These are phyloP conservation scores for Exophiala alcalophila DNA, from an alignment of 2,329 filamentous ascomycete genomes.

Conservation along the genomic window DNA sequence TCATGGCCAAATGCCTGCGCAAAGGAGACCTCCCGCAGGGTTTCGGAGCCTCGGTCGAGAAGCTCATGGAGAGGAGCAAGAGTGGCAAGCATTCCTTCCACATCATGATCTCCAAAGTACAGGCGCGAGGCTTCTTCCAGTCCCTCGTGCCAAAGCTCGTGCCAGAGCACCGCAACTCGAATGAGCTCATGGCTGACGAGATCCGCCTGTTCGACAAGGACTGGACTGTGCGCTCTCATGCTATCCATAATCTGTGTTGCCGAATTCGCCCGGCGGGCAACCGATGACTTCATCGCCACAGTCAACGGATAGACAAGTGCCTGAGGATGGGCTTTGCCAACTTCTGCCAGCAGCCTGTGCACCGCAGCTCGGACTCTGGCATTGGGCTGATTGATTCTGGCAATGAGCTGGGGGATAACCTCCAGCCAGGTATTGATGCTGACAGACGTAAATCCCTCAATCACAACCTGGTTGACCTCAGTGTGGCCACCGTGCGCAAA, in stretches of 20 bases:
- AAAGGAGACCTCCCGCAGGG: constrained; percentile 92
- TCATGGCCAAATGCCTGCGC: constrained; percentile 96
- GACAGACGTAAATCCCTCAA: constrained; percentile 84
- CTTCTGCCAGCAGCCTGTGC: constrained; percentile 85
- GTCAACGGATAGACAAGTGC: constrained; percentile 95
- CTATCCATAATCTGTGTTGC: constrained; percentile 95
- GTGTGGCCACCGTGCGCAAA: constrained; percentile 86
- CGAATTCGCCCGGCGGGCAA: constrained; percentile 77
- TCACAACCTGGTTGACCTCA: constrained; percentile 85
- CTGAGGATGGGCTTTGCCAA: constrained; percentile 91
- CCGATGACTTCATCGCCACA: constrained; percentile 95
- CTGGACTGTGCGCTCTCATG: constrained; percentile 91
- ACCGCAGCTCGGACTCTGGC: constrained; percentile 82
- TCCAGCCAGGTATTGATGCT: constrained; percentile 98
- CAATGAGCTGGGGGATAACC: constrained; percentile 95
- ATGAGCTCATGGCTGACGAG: constrained; percentile 95
- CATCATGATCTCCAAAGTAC: constrained; percentile 97
- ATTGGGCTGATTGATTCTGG: constrained; percentile 95
- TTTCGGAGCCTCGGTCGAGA: constrained; percentile 87
- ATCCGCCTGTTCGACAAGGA: constrained; percentile 90
- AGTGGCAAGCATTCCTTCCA: constrained; percentile 93
- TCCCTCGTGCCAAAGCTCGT: constrained; percentile 98
- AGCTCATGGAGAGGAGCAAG: constrained; percentile 88
- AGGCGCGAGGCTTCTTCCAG: constrained; percentile 93
- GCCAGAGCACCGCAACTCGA: constrained; percentile 94